phyloP scores from a whole-genome alignment of 2,329 filamentous ascomycete genomes.

The Boeremia lycopersici region DNA sequence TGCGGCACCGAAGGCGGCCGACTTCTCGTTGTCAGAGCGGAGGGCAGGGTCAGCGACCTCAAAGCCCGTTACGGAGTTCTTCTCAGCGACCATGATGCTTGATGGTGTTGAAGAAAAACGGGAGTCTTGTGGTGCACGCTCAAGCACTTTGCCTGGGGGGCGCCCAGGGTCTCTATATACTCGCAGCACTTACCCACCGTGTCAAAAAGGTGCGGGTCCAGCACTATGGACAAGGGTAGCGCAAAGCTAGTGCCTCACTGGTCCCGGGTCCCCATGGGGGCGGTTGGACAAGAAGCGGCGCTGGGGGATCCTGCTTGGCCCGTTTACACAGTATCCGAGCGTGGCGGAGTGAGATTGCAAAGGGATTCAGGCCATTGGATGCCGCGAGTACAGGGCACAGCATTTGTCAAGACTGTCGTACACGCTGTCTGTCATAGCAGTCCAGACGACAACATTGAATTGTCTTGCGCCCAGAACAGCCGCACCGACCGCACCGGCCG shows the following conservation, averaged over 20 bases:
- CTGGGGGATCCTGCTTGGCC: slow-evolving; percentile 37
- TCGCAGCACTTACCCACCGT: slow-evolving; percentile 18
- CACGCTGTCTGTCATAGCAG: not conserved
- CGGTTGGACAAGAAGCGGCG: slow-evolving; percentile 38
- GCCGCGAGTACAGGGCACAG: slow-evolving; percentile 23
- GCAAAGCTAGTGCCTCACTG: slow-evolving; percentile 20
- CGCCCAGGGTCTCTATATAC: slow-evolving; percentile 39
- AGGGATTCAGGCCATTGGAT: slow-evolving; percentile 21
- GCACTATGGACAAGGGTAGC: slow-evolving; percentile 11
- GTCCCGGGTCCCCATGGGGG: slow-evolving; percentile 43
- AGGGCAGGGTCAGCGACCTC: slow-evolving; percentile 17
- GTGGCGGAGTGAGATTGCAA: slow-evolving; percentile 31
- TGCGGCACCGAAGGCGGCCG: slow-evolving; percentile 31
- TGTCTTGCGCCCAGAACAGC: slow-evolving; percentile 1
- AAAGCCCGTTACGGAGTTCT: slow-evolving; percentile 20
- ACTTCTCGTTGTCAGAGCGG: slow-evolving; percentile 32
- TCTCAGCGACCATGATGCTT: slow-evolving; percentile 42
- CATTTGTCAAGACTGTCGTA: slow-evolving; percentile 25
- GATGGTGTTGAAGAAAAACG: slow-evolving; percentile 16
- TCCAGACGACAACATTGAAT: not conserved
- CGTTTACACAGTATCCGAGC: slow-evolving; percentile 30
- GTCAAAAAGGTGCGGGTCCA: slow-evolving; percentile 8
- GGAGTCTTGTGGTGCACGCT: slow-evolving; percentile 24
- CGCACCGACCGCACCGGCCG: not conserved
- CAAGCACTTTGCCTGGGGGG: slow-evolving; percentile 16